A percentile compares a stretch with the other conserved stretches of the same genome.
These are phyloP conservation scores for Mucor plumbeus DNA, from an alignment of 371 early-diverging fungal genomes.

Conservation along the genomic window DNA sequence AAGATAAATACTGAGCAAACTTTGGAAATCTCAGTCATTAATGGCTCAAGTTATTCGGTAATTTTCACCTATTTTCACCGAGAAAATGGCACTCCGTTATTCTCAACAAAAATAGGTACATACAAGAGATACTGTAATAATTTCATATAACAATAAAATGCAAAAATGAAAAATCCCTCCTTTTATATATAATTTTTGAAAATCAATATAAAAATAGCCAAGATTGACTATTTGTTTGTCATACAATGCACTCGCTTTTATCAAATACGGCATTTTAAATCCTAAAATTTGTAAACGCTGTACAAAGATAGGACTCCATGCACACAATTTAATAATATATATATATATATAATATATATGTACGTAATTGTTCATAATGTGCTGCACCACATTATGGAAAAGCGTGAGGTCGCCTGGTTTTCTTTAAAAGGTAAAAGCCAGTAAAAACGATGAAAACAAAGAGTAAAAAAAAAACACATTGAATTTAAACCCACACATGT, in stretches of 20 bases:
- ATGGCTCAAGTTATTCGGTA: neutral
- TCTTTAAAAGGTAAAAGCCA: neutral
- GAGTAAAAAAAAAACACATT: neutral
- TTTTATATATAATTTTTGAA: neutral
- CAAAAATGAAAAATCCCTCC: neutral
- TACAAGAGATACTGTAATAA: neutral
- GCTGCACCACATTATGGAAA: neutral
- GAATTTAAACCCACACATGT: neutral
- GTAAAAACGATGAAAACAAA: neutral
- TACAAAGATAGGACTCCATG: neutral
- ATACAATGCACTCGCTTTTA: neutral
- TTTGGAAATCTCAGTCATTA: neutral
- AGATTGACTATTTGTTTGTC: slow-evolving; percentile 1
- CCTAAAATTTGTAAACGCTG: neutral
- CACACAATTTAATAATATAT: neutral
- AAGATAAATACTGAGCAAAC: neutral
- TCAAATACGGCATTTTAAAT: neutral
- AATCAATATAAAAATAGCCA: neutral
- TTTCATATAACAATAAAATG: neutral
- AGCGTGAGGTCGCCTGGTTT: slow-evolving; percentile 12
- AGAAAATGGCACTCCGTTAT: neutral
- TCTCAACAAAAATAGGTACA: neutral
- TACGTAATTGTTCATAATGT: neutral
- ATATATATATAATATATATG: neutral
- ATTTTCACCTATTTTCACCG: neutral